Evolutionary conservation across 768 basidiomycete genomes (phyloP), one percentile per base, ranked within the genome.

Genomic region (Kwoniella mangroviensis): DNA sequence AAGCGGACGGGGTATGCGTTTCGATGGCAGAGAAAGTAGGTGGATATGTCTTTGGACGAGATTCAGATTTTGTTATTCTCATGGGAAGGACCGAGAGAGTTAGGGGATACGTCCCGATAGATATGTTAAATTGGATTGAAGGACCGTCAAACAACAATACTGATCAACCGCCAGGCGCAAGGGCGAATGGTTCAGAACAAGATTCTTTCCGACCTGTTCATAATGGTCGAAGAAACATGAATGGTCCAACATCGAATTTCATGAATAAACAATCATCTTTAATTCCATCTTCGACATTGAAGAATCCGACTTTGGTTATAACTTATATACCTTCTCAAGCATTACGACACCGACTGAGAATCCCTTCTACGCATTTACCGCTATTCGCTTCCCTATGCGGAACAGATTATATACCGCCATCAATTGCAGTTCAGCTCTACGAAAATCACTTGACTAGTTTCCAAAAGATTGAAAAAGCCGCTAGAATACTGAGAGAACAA

Each of bases 101-200:
- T 2, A 68, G 67, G 55, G 83, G 83, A 9, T 84, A 81, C 67
- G 73, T 78, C 40, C 83, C 82, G 34, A 64, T 84, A 26, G 81
- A 83, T 61, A 77, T 77, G 75, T 65, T 84, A 49, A 67, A 65
- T 62, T 84, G 83, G 83, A 73, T 80, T 49, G 82, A 81, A 61
- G 74, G 72, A 43, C 60, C 12, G 28, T 41, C 59, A 2, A 61
- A 21, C 5, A 42, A 42, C 58, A 19, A 65, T 63, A 7, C 41
- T 13, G 11, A 49, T 49, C 12, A 19, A 43, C 68, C 24, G 15
- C 45, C 40, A 21, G 45, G 45, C 12, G 45, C 45, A 49, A 17
- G 45, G 45, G 49, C 45, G 21, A 22, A 28, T 0, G 7, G 45
- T 22, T 19, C 40, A 60, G 13, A 17, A 13, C 9, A 42, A 52